phyloP scores from a whole-genome alignment of 2,329 filamentous ascomycete genomes.

The Fusarium praegraminearum region DNA sequence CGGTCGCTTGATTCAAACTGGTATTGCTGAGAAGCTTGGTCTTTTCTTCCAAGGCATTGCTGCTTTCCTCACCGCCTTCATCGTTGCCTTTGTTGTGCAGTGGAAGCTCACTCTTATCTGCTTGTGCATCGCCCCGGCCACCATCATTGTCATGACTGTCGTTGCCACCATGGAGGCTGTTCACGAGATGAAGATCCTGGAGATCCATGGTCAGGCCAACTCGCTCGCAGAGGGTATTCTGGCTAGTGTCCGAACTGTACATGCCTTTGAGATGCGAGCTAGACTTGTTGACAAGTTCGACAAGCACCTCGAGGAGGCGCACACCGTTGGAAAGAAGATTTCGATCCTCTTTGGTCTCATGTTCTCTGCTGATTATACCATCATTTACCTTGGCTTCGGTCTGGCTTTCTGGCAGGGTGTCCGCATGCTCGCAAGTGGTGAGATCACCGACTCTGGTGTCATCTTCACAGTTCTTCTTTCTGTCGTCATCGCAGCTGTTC shows the following conservation, averaged over 20 bases:
- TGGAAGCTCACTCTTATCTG: constrained; percentile 60
- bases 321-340: constrained; percentile 54
- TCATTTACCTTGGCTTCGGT: constrained; percentile 58
- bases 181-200: constrained; percentile 51
- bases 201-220: constrained; percentile 52
- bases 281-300: constrained; percentile 56
- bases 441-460: constrained; percentile 53
- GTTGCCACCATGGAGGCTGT: constrained; percentile 50
- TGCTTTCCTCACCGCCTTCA: constrained; percentile 55
- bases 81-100: constrained; percentile 56
- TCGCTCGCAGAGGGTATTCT: constrained; percentile 55
- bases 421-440: constrained; percentile 53
- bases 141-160: constrained; percentile 50
- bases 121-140: constrained; percentile 51
- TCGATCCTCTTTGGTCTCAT: constrained; percentile 54
- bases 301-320: constrained; percentile 53
- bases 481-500: constrained; percentile 54
- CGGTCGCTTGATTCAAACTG: constrained; percentile 57
- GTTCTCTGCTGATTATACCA: constrained; percentile 56
- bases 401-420: constrained; percentile 62
- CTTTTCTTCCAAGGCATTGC: constrained; percentile 55
- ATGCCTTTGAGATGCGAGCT: constrained; percentile 58
- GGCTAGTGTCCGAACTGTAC: constrained; percentile 55
- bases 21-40: constrained; percentile 57
- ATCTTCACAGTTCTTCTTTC: constrained; percentile 58